These are phyloP conservation scores for Plasmodium coatneyi DNA, from an alignment of 169 alveolate genomes.

Conservation along the genomic window DNA sequence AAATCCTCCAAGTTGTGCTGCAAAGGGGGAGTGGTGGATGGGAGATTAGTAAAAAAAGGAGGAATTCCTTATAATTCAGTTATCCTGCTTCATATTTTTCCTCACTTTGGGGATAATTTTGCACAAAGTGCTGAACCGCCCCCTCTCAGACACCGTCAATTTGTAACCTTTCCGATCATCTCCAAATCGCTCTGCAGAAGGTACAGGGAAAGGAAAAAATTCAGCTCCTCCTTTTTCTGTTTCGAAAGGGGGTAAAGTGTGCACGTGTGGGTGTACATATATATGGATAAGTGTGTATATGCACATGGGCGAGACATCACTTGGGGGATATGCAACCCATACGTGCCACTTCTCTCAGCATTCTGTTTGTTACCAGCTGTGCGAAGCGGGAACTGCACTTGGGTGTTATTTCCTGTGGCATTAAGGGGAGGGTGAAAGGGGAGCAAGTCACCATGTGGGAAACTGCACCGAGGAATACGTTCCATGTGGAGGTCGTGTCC, in stretches of 20 bases:
- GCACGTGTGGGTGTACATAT: background rate
- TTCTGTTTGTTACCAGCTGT: slow-evolving; percentile 3
- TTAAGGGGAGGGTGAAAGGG: background rate
- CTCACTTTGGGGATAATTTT: background rate
- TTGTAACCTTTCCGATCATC: slow-evolving; percentile 18
- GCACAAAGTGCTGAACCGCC: background rate
- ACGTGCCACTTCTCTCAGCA: background rate
- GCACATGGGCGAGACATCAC: background rate
- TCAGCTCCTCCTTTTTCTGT: slow-evolving; percentile 15
- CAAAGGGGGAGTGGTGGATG: too few relatives aligned
- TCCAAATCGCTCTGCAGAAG: slow-evolving; percentile 40
- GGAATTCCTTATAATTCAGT: background rate
- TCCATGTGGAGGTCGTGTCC: background rate
- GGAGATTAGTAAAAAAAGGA: background rate
- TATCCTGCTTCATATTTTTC: background rate
- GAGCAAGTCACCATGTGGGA: background rate
- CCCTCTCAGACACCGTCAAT: background rate
- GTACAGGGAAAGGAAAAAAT: background rate
- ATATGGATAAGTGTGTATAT: background rate
- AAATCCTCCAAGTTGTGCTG: slow-evolving; percentile 18
- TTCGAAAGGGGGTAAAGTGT: background rate
- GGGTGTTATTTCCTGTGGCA: slow-evolving; percentile 6
- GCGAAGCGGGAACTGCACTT: background rate
- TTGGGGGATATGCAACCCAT: background rate
- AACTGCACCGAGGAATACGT: too few relatives aligned